Percentiles rank a stretch among this genome's conserved stretches.
These are phyloP conservation scores for Furcasterigmium furcatum DNA, from an alignment of 2,329 filamentous ascomycete species.

Conservation along the genomic window DNA sequence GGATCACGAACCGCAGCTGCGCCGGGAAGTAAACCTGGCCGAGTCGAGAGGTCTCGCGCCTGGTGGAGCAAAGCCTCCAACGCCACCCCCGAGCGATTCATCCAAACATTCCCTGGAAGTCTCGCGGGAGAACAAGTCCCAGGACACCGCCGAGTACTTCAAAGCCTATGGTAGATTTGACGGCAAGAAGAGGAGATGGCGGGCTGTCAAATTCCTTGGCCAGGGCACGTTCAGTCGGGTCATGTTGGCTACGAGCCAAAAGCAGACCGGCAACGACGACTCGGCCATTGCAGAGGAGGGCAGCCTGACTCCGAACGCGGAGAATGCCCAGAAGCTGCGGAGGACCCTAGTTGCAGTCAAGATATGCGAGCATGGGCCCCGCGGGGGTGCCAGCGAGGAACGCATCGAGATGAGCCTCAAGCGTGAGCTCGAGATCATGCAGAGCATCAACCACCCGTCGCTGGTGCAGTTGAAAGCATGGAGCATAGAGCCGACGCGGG, in stretches of 20 bases:
- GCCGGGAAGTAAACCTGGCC: slow-evolving; percentile 80
- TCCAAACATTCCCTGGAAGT: slow-evolving; percentile 35
- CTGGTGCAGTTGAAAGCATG: slow-evolving; percentile 90
- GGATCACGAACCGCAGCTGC: slow-evolving; percentile 43
- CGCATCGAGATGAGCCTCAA: slow-evolving; percentile 91
- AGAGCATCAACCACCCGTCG: slow-evolving; percentile 81
- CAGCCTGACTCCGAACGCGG: slow-evolving; percentile 35
- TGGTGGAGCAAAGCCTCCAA: slow-evolving; percentile 62
- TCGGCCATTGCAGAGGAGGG: background rate
- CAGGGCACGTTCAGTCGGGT: slow-evolving; percentile 96
- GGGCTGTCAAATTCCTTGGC: slow-evolving; percentile 75
- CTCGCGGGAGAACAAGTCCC: slow-evolving; percentile 26
- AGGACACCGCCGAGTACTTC: slow-evolving; percentile 58
- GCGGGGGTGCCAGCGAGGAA: slow-evolving; percentile 88
- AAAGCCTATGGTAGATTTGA: slow-evolving; percentile 65
- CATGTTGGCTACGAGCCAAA: slow-evolving; percentile 81
- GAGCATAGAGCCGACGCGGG: slow-evolving; percentile 77
- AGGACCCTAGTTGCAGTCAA: slow-evolving; percentile 91
- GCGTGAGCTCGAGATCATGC: slow-evolving; percentile 92
- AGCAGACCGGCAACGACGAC: slow-evolving; percentile 45
- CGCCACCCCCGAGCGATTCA: slow-evolving; percentile 78
- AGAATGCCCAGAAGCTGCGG: slow-evolving; percentile 42
- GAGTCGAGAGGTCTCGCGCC: slow-evolving; percentile 70
- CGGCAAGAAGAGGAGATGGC: slow-evolving; percentile 72
- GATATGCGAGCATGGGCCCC: slow-evolving; percentile 90